Base-by-base conservation (phyloP, 768 basidiomycete genomes). In the Tricholoma matsutake region DNA sequence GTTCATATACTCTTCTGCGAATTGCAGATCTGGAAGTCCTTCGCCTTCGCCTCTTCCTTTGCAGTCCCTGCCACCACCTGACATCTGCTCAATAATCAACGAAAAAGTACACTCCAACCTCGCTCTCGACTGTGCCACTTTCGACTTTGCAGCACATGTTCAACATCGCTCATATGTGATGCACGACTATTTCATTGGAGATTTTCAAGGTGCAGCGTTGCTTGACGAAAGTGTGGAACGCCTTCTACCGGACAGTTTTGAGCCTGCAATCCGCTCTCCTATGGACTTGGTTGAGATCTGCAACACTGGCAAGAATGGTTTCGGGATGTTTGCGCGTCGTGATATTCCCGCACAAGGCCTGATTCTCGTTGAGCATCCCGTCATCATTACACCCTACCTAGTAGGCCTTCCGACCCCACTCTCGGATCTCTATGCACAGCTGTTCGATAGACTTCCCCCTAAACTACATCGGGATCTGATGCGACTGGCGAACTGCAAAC, bases 341-440 rank as follows among this genome's bases (percentile, higher is more conserved):
- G 62, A 68, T 20, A 73, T 79, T 9, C 61, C 70, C 20, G 63
- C 69, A 4, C 78, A 78, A 1, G 65, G 69, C 35, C 57, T 78
- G 16, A 74, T 81, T 45, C 56, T 75, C 11, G 62, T 68, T 28
- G 78, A 81, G 58, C 78, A 79, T 49, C 81, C 81, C 22, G 72
- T 71, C 8, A 64, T 80, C 41, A 73, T 81, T 43, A 71, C 74
- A 20, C 79, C 80, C 2, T 73, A 71, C 60, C 61, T 74, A 51
- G 69, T 63, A 62, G 68, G 34, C 64, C 71, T 57, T 58, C 71
- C 64, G 8, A 59, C 64, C 29, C 67, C 76, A 10, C 54, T 68
- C n/a, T 66, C 71, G 10, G 68, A 74, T 3, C 13, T 74, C 3
- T 80, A 75, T 54, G 70, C 74, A 20, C 68, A 66, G 28, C 63